Evolutionary conservation across 1,139 yeast genomes (phyloP), one percentile per base, ranked within the genome.

Genomic region (Saccharomyces hybrid): DNA sequence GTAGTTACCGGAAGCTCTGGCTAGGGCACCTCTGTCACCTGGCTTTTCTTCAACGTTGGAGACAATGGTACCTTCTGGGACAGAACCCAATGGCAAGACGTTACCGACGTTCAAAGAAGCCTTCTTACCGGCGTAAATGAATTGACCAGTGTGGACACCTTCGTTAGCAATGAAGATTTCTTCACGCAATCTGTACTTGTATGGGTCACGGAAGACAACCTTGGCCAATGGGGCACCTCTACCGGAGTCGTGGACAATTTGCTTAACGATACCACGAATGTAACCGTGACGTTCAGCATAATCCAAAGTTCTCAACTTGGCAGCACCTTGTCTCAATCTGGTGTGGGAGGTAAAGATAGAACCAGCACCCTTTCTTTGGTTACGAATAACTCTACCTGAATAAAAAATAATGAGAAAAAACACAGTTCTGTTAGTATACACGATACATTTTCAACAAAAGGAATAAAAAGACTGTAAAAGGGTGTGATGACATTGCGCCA

Each of bases 321-420:
- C 99, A 76, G 99, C 98, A 78, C 99, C 99, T 83, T 95, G 88
- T 87, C 99, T 89, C 79, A 95, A 89, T 82, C 98, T 93, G 84
- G 98, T 93, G 93, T 91, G 96, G 74, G 99, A 85, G 78, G 96
- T 88, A 90, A 95, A 95, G 85, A 95, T 90, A 75, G 98, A 91
- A 76, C 99, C 99, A 81, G 97, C 98, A 86, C 98, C 98, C 84
- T 95, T 95, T 89, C 99, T 91, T 88, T 95, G 99, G 86, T 95
- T 93, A 84, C 99, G 96, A 84, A 95, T 95, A 82, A 95, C 99
- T 87, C 99, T 93, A 88, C 99, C 98, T 86, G 75, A 74, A 55
- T 44, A 20, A 41, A 51, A 51, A 48, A 34, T 38, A 38, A 16
- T 38, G 23, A 9, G 42, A 20, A 16, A 16, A 38, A 38, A 16